Percentiles rank a stretch among this genome's conserved stretches.
Evolutionary conservation across 2,329 filamentous ascomycete species (phyloP).

Genomic region (Phialophora macrospora): DNA sequence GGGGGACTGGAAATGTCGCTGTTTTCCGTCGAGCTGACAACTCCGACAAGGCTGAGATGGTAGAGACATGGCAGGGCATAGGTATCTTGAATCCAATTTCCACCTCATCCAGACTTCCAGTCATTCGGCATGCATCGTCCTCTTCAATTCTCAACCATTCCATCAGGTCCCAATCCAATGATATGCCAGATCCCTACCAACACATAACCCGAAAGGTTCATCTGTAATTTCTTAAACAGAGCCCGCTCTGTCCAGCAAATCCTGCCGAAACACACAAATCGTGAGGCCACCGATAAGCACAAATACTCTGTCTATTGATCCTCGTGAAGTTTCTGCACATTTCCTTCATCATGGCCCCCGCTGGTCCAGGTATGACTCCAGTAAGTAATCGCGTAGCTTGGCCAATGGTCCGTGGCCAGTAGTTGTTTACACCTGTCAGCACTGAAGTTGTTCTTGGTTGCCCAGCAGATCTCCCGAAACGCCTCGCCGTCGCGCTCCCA

Average conservation of each 20-base stretch:
- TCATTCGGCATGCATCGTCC: not conserved
- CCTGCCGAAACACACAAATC: not conserved
- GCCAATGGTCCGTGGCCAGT: constrained; percentile 36
- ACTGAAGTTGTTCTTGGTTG: constrained; percentile 30
- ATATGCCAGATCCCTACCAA: not conserved
- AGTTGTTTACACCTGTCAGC: constrained; percentile 36
- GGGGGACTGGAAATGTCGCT: not conserved
- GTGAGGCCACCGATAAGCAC: not conserved
- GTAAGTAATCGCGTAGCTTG: constrained; percentile 39
- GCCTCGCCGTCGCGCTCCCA: constrained; percentile 39
- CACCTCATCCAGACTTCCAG: not conserved
- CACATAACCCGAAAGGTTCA: not conserved
- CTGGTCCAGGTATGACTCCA: constrained; percentile 40
- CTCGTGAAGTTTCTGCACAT: constrained; percentile 34
- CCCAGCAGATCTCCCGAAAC: constrained; percentile 35
- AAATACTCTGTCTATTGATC: constrained; percentile 13
- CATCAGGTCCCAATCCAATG: not conserved
- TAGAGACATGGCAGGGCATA: not conserved
- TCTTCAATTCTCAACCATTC: not conserved
- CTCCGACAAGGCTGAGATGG: constrained; percentile 30
- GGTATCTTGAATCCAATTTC: not conserved
- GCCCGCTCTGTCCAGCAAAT: not conserved
- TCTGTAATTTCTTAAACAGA: not conserved
- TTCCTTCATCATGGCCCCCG: constrained; percentile 32
- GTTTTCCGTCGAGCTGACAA: constrained; percentile 13